Conservation (phyloP, 371 early-diverging fungal species). For the Mucor indicus region DNA sequence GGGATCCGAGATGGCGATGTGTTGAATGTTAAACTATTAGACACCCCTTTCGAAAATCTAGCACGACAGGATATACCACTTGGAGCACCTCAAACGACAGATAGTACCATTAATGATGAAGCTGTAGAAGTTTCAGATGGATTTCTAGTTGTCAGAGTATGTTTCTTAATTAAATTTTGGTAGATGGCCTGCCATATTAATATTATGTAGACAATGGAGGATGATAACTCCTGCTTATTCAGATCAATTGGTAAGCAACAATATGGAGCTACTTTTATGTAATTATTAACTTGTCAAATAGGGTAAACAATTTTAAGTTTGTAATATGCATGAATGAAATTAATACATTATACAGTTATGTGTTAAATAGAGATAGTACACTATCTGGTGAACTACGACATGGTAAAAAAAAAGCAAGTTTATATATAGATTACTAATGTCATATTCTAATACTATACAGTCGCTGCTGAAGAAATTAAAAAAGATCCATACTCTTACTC, state of each 20-base stretch:
- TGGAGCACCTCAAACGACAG: neutral
- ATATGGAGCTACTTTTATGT: neutral
- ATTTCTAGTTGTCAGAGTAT: constrained; percentile 12
- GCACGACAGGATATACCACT: neutral
- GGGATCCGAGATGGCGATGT: constrained; percentile 39
- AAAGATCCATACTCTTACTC: constrained; percentile 20
- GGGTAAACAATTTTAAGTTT: neutral
- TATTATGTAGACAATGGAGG: constrained; percentile 35
- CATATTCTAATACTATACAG: neutral
- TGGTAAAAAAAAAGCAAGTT: constrained; percentile 20
- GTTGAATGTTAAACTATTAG: constrained; percentile 22
- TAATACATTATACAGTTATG: constrained; percentile 22
- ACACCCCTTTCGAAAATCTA: neutral
- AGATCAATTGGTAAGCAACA: constrained; percentile 39
- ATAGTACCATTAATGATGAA: neutral
- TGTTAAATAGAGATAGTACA: constrained; percentile 24
- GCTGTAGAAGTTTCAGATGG: constrained; percentile 11
- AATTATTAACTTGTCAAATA: neutral
- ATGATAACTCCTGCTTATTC: constrained; percentile 58
- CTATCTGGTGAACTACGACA: constrained; percentile 28
- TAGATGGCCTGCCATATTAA: neutral
- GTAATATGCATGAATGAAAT: too few relatives aligned
- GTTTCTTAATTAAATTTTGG: neutral
- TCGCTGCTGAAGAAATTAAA: constrained; percentile 13
- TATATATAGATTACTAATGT: neutral